phyloP scores from a whole-genome alignment of 768 basidiomycete species.

The Tulasnella sp. region DNA sequence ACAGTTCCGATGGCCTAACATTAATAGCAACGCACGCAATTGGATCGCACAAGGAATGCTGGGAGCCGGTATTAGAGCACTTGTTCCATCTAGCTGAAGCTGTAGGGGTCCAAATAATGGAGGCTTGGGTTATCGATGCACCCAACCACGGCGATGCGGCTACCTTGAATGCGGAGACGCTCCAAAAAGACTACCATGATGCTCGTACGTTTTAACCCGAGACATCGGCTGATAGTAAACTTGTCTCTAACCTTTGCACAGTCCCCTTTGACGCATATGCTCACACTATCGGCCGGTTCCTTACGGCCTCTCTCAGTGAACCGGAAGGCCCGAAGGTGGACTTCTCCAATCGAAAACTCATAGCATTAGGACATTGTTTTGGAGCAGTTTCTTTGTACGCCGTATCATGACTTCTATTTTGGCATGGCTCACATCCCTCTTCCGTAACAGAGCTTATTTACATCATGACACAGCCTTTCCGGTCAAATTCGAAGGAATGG shows the following conservation, averaged over 20 bases:
- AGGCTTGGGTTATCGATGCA: constrained; percentile 22
- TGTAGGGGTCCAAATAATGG: neutral
- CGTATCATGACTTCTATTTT: neutral
- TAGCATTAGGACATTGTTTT: neutral
- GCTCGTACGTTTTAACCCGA: neutral
- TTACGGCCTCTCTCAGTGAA: neutral
- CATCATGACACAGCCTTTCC: neutral
- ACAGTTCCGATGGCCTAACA: neutral
- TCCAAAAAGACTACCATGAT: neutral
- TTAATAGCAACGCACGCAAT: neutral
- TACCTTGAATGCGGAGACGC: neutral
- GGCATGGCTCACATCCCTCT: neutral
- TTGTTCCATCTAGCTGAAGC: neutral
- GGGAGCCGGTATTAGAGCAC: constrained; percentile 8
- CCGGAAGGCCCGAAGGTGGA: neutral
- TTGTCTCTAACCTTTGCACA: neutral
- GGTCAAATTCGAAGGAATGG: neutral
- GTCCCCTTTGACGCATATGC: neutral
- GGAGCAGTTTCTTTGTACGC: neutral
- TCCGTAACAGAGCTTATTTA: neutral
- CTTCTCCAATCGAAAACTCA: neutral
- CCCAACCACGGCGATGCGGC: constrained; percentile 18
- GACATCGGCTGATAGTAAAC: neutral
- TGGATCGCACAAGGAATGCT: constrained; percentile 17
- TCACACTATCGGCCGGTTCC: neutral